These are phyloP conservation scores for Fomitopsis betulina DNA, from an alignment of 1,284 basidiomycete genomes.

Conservation along the genomic window DNA sequence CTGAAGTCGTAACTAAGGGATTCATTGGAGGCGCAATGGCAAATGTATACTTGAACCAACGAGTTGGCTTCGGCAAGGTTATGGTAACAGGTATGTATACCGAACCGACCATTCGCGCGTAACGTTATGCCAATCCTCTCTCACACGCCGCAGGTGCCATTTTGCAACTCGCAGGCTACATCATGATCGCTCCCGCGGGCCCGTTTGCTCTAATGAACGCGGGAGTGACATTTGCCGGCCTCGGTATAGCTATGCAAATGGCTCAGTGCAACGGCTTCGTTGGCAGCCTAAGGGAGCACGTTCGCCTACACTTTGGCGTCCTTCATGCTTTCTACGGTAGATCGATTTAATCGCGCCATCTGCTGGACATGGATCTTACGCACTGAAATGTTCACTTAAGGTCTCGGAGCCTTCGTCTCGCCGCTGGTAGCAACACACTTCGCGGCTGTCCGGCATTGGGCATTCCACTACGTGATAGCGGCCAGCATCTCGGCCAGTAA, in stretches of 20 bases:
- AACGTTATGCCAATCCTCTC: neutral
- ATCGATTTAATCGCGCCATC: neutral
- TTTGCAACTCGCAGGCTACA: conserved; percentile 1
- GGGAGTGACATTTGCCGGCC: conserved; percentile 14
- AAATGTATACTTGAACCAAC: conserved; percentile 53
- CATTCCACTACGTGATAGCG: conserved; percentile 60
- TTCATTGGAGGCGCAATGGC: conserved; percentile 47
- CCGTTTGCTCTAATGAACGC: conserved; percentile 35
- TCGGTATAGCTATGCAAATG: conserved; percentile 19
- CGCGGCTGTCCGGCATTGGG: conserved; percentile 43
- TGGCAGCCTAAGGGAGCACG: conserved; percentile 17
- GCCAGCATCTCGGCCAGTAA: conserved; percentile 50
- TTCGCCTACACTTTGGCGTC: conserved; percentile 32
- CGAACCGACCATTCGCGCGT: neutral
- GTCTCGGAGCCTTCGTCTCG: conserved; percentile 60
- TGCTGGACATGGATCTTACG: neutral
- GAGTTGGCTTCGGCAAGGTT: conserved; percentile 58
- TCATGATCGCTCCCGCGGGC: conserved; percentile 1
- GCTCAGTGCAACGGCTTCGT: conserved; percentile 28
- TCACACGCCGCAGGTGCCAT: neutral
- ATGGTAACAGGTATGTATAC: neutral
- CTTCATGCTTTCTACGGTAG: conserved; percentile 29
- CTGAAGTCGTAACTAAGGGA: conserved; percentile 32
- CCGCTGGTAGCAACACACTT: conserved; percentile 71
- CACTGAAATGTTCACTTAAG: conserved; percentile 22